Base-by-base conservation (phyloP, 2,329 filamentous ascomycete genomes). In the Cladobotryum protrusum region DNA sequence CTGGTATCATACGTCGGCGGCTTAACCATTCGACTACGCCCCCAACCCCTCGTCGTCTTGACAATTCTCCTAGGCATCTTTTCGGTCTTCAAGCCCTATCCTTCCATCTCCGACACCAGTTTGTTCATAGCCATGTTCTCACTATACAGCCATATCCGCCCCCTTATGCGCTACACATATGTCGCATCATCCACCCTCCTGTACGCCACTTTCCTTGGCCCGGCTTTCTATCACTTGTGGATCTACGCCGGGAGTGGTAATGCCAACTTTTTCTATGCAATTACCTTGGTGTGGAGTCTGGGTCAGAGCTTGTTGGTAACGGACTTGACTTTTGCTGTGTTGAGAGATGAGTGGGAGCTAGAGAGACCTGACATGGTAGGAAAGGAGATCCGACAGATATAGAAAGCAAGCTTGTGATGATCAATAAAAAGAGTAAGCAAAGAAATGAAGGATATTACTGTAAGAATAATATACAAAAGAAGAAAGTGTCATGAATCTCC, bases 181-280 rank as follows among this genome's bases (percentile, higher is more conserved):
- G 80, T 97, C 54, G 85, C 89, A 11, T 79, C 87, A 1, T 84
- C 90, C 0, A 87, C 87, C 2, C 77, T 99, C 36, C 72, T 97
- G 9, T 99, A 99, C 67, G 85, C 89, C 19, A 86, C 85, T 3
- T 85, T 96, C 54, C 78, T 99, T 0, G 93, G 93, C 0, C 93
- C 93, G 1, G 90, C 91, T 0, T 99, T 99, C 65, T 96, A 97
- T 66, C 85, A 99, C 64, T 75, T 99, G 5, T 99, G 93, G 93
- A 92, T 99, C 51, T 99, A 97, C 63, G 93, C 93, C 2, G 93
- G 93, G 45, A 96, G 90, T 50, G 93, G 93, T 24, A 99, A 99
- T 62, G 93, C 93, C 52, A 99, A 99, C 67, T 99, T 99, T 72
- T 99, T 99, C 72, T 99, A 99, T 65, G 93, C 93, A 57, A 97